Conservation (phyloP, 2,329 filamentous ascomycete species). For the Elsinoe australis region DNA sequence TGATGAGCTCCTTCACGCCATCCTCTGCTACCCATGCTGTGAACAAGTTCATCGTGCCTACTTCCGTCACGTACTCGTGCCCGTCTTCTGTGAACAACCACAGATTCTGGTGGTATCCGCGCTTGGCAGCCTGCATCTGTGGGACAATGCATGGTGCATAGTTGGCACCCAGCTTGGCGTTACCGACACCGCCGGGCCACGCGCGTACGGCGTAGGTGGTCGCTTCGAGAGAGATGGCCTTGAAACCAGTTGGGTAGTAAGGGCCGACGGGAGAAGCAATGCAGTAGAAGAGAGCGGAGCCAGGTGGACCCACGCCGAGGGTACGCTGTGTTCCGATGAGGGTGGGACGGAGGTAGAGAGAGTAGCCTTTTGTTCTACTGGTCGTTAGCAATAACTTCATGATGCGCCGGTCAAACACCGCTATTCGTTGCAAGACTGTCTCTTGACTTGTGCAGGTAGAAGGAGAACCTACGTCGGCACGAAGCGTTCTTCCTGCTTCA, state of each 20-base stretch:
- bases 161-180: slow-evolving; percentile 98
- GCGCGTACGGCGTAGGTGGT: slow-evolving; percentile 95
- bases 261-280: slow-evolving; percentile 95
- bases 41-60: slow-evolving; percentile 99
- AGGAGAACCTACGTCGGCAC: slow-evolving; percentile 60
- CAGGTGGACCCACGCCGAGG: slow-evolving; percentile 84
- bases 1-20: slow-evolving; percentile 84
- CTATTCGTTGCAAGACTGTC: too few species aligned
- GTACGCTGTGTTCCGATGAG: slow-evolving; percentile 96
- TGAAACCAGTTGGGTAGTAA: slow-evolving; percentile 98
- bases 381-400: too few species aligned
- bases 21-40: slow-evolving; percentile 76
- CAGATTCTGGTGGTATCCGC: slow-evolving; percentile 95
- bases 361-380: slow-evolving; percentile 64
- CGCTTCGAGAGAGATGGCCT: slow-evolving; percentile 89
- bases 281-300: slow-evolving; percentile 83
- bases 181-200: slow-evolving; percentile 94
- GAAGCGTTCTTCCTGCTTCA: slow-evolving; percentile 75
- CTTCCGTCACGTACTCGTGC: slow-evolving; percentile 92
- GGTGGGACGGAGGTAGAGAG: slow-evolving; percentile 88
- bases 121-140: slow-evolving; percentile 80
- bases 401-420: too few species aligned
- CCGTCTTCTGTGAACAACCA: slow-evolving; percentile 71
- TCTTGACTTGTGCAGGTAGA: not conserved
- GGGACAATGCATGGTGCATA: slow-evolving; percentile 99